Evolutionary conservation across 345 rosid species (phyloP).

Genomic region (Lepidium didymum): DNA sequence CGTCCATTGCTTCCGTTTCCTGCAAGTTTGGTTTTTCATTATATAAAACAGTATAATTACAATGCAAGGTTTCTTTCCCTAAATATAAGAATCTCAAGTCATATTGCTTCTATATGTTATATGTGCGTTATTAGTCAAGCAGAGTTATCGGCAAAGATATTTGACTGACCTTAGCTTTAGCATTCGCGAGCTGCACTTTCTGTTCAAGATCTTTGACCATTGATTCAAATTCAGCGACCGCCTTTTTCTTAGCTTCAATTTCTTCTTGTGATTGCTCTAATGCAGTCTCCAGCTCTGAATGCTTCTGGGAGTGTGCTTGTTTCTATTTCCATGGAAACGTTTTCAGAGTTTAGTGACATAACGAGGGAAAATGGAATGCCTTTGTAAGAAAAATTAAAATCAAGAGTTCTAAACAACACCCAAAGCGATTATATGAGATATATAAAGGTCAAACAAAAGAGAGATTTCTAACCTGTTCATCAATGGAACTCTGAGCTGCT

Average conservation of each 20-base stretch:
- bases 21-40: constrained; percentile 17
- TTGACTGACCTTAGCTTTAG: constrained; percentile 58
- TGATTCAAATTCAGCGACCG: constrained; percentile 41
- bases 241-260: constrained; percentile 57
- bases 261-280: constrained; percentile 54
- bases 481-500: constrained; percentile 34
- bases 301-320: constrained; percentile 41
- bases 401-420: not conserved
- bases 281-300: constrained; percentile 48
- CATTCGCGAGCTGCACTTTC: constrained; percentile 54
- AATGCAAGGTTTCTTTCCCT: not conserved
- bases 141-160: not conserved
- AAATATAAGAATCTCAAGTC: not conserved
- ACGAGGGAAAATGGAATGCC: not conserved
- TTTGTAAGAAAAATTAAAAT: not conserved
- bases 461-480: constrained; percentile 47
- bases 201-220: constrained; percentile 60
- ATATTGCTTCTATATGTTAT: not conserved
- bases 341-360: constrained; percentile 1
- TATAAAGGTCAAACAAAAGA: not conserved
- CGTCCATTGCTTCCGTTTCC: constrained; percentile 35
- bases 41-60: not conserved
- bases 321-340: constrained; percentile 36
- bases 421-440: not conserved
- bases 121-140: not conserved